A percentile compares a stretch with the other conserved stretches of the same genome.
These are phyloP conservation scores for Centaurea solstitialis DNA, from an alignment of 129 eudicot species.

Conservation along the genomic window DNA sequence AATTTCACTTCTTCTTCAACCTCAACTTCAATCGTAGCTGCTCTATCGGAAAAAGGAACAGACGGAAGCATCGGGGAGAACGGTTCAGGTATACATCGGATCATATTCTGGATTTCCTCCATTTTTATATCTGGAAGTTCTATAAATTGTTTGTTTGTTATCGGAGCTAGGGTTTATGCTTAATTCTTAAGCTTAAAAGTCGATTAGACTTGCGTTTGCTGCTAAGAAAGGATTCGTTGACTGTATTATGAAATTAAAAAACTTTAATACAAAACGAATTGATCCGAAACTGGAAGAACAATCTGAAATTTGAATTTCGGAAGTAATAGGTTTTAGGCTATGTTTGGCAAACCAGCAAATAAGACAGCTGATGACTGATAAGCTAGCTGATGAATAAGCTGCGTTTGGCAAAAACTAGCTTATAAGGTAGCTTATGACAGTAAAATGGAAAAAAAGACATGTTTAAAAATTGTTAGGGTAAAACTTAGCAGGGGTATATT, in stretches of 20 bases:
- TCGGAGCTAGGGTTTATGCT: constrained; percentile 8
- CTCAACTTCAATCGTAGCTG: constrained; percentile 6
- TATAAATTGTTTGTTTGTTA: not conserved
- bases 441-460: too few relatives aligned
- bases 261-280: not conserved
- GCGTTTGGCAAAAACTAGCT: too few relatives aligned
- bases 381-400: too few relatives aligned
- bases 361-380: too few relatives aligned
- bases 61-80: constrained; percentile 18
- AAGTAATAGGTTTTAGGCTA: not conserved
- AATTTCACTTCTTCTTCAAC: not conserved
- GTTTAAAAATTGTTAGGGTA: too few relatives aligned
- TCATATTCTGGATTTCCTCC: not conserved
- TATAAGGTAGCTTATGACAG: too few relatives aligned
- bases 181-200: not conserved
- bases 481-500: too few relatives aligned
- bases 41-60: constrained; percentile 27
- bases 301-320: not conserved
- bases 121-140: not conserved
- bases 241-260: not conserved
- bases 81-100: constrained; percentile 21
- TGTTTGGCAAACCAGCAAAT: too few relatives aligned
- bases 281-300: not conserved
- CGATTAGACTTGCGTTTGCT: not conserved
- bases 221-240: not conserved